phyloP scores from a whole-genome alignment of 2,329 filamentous ascomycete species.

The Phialophora expanda region DNA sequence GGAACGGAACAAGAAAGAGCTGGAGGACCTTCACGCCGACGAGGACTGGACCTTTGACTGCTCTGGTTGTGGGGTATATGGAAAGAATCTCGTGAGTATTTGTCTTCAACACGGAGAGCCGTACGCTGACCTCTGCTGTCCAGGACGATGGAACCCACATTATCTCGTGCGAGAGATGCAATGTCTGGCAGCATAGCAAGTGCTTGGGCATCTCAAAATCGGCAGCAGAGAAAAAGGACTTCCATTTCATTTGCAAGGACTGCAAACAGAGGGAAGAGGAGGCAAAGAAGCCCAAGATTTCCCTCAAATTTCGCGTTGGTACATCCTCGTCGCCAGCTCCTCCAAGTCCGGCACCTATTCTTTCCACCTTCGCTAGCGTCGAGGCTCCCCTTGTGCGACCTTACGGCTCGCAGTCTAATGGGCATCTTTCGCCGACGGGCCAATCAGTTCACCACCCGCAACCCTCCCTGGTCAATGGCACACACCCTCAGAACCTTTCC shows the following conservation, averaged over 20 bases:
- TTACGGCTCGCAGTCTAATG: conserved; percentile 32
- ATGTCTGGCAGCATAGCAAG: conserved; percentile 95
- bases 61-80: conserved; percentile 81
- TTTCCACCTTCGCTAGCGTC: conserved; percentile 25
- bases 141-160: conserved; percentile 91
- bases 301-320: conserved; percentile 63
- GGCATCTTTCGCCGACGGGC: conserved; percentile 35
- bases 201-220: conserved; percentile 80
- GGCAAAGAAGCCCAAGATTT: conserved; percentile 65
- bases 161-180: conserved; percentile 91
- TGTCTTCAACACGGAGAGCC: background rate
- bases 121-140: background rate
- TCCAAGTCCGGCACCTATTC: conserved; percentile 29
- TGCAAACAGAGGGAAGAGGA: conserved; percentile 74
- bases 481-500: conserved; percentile 40
- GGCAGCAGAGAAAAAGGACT: conserved; percentile 82
- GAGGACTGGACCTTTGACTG: conserved; percentile 96
- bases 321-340: conserved; percentile 39
- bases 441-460: conserved; percentile 14
- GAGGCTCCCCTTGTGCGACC: conserved; percentile 23
- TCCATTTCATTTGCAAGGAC: conserved; percentile 80
- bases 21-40: conserved; percentile 74
- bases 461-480: conserved; percentile 23
- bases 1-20: conserved; percentile 75
- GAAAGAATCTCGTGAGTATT: conserved; percentile 70